These are phyloP conservation scores for Talaromyces albobiverticillius DNA, from an alignment of 2,329 filamentous ascomycete genomes.

Conservation along the genomic window DNA sequence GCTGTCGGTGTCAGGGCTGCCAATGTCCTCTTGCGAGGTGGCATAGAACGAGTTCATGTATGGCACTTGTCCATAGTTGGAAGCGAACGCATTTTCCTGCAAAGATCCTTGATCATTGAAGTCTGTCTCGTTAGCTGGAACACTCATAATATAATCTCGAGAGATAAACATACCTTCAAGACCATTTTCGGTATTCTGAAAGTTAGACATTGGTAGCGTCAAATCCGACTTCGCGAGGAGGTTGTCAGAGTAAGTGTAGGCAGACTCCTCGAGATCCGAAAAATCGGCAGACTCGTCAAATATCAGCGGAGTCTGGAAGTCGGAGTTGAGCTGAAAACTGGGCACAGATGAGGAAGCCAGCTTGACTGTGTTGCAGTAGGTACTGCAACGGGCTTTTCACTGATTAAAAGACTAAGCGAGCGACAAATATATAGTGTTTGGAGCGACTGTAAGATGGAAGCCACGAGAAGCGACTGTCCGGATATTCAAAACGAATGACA, in stretches of 20 bases:
- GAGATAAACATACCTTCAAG: constrained; percentile 74
- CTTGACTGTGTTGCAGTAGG: constrained; percentile 45
- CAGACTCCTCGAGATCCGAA: constrained; percentile 45
- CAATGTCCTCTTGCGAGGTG: constrained; percentile 39
- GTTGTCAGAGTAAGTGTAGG: constrained; percentile 48
- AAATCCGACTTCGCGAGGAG: constrained; percentile 57
- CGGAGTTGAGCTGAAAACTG: constrained; percentile 44
- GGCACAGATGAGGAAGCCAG: constrained; percentile 49
- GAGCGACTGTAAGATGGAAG: constrained; percentile 37
- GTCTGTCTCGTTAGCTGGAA: constrained; percentile 1
- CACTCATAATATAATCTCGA: too few species aligned
- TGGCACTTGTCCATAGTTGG: constrained; percentile 33
- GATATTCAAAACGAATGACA: constrained; percentile 15
- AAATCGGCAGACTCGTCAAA: constrained; percentile 47
- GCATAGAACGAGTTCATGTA: constrained; percentile 41
- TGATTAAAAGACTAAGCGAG: constrained; percentile 38
- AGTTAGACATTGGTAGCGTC: constrained; percentile 76
- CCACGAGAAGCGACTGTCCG: constrained; percentile 30
- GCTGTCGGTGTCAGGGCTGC: constrained; percentile 40
- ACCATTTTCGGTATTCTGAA: constrained; percentile 72
- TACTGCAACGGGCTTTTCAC: constrained; percentile 42
- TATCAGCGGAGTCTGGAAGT: constrained; percentile 47
- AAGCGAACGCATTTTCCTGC: constrained; percentile 41
- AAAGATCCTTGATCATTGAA: constrained; percentile 33
- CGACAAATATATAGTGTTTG: constrained; percentile 43